Conservation (phyloP, 768 basidiomycete genomes). For the Cantharellus cinnabarinus region DNA sequence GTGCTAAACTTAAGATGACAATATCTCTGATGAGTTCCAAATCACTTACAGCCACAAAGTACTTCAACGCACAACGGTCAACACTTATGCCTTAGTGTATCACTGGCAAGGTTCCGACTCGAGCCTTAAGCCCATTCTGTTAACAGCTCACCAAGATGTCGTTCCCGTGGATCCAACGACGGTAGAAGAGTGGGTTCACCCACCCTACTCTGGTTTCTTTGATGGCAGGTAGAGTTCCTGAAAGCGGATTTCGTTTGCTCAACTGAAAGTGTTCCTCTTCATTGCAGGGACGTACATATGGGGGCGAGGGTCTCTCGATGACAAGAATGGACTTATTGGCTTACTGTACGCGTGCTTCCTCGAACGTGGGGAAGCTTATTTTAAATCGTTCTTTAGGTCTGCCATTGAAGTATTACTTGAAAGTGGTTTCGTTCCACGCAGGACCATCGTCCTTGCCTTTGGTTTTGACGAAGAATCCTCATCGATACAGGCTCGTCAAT, state of each 20-base stretch:
- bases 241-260: neutral
- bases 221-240: constrained; percentile 10
- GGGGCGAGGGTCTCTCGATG: constrained; percentile 57
- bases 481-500: constrained; percentile 22
- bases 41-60: constrained; percentile 29
- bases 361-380: too few species aligned
- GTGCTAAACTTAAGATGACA: neutral
- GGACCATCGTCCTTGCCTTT: constrained; percentile 41
- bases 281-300: constrained; percentile 27
- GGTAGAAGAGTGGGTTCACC: constrained; percentile 35
- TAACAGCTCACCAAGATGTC: constrained; percentile 52
- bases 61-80: constrained; percentile 44
- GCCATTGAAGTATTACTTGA: constrained; percentile 42
- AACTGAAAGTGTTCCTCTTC: neutral
- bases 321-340: constrained; percentile 57
- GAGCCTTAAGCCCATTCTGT: constrained; percentile 44
- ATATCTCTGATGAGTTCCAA: neutral
- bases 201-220: constrained; percentile 40
- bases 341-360: constrained; percentile 18
- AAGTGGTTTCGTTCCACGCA: constrained; percentile 40
- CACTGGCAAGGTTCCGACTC: constrained; percentile 47
- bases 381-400: neutral
- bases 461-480: constrained; percentile 63
- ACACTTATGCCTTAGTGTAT: constrained; percentile 55
- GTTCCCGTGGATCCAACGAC: constrained; percentile 45